Conservation (phyloP, 352 stramenopile genomes). For the Globisporangium emineosum region DNA sequence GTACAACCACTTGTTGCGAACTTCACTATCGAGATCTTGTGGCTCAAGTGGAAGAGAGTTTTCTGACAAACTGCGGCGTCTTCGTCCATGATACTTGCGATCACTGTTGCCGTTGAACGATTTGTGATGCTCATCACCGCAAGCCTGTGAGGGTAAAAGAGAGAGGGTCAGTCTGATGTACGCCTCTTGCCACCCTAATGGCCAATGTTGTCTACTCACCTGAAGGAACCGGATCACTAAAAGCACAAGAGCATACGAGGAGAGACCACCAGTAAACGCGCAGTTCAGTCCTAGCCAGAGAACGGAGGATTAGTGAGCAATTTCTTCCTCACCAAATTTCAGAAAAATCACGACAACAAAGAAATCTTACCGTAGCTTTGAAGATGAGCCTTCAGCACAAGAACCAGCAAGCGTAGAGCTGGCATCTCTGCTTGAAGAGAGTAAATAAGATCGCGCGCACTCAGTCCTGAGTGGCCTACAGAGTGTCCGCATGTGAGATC, state of each 20-base stretch:
- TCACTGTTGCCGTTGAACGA: slow-evolving; percentile 32
- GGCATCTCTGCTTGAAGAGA: slow-evolving; percentile 89
- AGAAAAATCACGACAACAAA: not conserved
- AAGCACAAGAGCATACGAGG: slow-evolving; percentile 94
- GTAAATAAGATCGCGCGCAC: slow-evolving; percentile 91
- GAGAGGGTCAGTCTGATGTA: not conserved
- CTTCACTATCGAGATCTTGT: slow-evolving; percentile 4
- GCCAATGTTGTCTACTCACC: slow-evolving; percentile 24
- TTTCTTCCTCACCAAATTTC: not conserved
- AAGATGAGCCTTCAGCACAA: slow-evolving; percentile 92
- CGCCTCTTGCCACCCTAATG: not conserved
- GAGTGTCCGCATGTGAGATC: slow-evolving; percentile 96
- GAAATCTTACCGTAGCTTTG: slow-evolving; percentile 42
- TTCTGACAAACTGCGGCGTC: not conserved
- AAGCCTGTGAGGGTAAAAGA: slow-evolving; percentile 40
- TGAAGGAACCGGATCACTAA: slow-evolving; percentile 94
- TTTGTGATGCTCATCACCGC: slow-evolving; percentile 60
- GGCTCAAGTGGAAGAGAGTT: not conserved
- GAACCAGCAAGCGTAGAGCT: slow-evolving; percentile 90
- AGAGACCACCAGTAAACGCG: slow-evolving; percentile 94
- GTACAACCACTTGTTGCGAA: slow-evolving; percentile 48
- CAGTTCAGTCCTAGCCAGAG: slow-evolving; percentile 86
- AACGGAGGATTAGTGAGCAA: slow-evolving; percentile 5
- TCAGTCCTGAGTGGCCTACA: slow-evolving; percentile 92
- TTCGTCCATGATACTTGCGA: not conserved